Percentiles rank a stretch among this genome's conserved stretches.
Evolutionary conservation across 306 rosid genomes (phyloP).

Genomic region (Cotoneaster glaucophyllus): DNA sequence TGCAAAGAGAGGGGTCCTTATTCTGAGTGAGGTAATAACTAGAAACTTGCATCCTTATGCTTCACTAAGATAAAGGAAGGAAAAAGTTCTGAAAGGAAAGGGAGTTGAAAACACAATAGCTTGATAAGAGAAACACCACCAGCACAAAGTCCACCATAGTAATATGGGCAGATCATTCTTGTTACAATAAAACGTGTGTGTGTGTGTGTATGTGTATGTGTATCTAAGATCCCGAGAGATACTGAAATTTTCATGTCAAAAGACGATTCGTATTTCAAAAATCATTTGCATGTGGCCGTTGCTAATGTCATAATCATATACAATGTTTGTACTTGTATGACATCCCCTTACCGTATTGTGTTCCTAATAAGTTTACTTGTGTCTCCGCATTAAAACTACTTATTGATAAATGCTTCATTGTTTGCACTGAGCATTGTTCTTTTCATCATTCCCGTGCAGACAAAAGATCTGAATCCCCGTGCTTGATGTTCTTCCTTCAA

Average conservation of each 20-base stretch:
- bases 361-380: no score
- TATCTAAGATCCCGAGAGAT: not conserved
- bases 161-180: not conserved
- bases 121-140: not conserved
- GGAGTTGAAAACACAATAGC: not conserved
- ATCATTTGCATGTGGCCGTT: not conserved
- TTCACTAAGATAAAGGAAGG: no score
- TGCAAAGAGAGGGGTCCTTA: constrained; percentile 75
- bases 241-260: not conserved
- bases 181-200: not conserved
- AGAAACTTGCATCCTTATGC: not conserved
- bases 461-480: no score
- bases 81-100: not conserved
- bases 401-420: no score
- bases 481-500: no score
- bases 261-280: not conserved
- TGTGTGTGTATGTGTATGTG: no score
- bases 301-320: not conserved
- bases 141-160: not conserved
- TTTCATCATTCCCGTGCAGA: no score
- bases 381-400: no score
- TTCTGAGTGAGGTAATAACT: constrained; percentile 70
- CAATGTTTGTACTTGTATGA: not conserved
- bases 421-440: no score
- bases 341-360: no score